phyloP scores from a whole-genome alignment of 257 asterid genomes.

The Fraxinus anomala region DNA sequence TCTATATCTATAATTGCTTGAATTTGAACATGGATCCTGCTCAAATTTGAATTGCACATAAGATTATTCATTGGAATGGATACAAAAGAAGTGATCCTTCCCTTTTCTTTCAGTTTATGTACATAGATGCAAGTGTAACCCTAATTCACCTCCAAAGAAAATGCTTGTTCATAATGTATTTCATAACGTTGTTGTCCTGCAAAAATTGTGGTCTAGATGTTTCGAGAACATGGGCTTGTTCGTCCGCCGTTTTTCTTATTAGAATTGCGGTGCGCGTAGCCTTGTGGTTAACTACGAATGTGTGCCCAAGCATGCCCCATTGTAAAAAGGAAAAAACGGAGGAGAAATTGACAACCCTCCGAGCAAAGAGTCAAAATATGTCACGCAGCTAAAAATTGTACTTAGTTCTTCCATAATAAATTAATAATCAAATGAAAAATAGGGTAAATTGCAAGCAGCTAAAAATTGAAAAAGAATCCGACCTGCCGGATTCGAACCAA shows the following conservation, averaged over 20 bases:
- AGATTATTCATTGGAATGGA: constrained; percentile 51
- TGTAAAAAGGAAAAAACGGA: too few species aligned
- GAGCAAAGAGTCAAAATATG: too few species aligned
- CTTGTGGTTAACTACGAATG: too few species aligned
- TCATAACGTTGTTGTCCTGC: neutral
- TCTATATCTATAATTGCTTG: constrained; percentile 2
- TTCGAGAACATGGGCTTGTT: neutral
- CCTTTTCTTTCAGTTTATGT: constrained; percentile 31
- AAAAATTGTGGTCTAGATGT: neutral
- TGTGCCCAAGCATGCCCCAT: too few species aligned
- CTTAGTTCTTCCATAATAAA: too few species aligned
- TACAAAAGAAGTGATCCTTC: constrained; percentile 29
- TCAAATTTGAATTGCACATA: constrained; percentile 29
- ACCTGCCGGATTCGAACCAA: constrained; percentile 67
- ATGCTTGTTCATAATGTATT: constrained; percentile 20
- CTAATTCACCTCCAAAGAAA: neutral
- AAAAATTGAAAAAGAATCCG: constrained; percentile 19
- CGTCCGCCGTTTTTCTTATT: too few species aligned
- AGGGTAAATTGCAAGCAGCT: too few species aligned
- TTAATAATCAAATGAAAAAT: too few species aligned
- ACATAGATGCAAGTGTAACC: constrained; percentile 32
- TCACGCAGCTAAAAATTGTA: too few species aligned
- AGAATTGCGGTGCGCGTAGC: too few species aligned
- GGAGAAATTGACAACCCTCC: too few species aligned
- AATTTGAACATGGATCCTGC: constrained; percentile 42